Base-by-base conservation (phyloP, 2,329 filamentous ascomycete species). In the Sporothrix protearum region DNA sequence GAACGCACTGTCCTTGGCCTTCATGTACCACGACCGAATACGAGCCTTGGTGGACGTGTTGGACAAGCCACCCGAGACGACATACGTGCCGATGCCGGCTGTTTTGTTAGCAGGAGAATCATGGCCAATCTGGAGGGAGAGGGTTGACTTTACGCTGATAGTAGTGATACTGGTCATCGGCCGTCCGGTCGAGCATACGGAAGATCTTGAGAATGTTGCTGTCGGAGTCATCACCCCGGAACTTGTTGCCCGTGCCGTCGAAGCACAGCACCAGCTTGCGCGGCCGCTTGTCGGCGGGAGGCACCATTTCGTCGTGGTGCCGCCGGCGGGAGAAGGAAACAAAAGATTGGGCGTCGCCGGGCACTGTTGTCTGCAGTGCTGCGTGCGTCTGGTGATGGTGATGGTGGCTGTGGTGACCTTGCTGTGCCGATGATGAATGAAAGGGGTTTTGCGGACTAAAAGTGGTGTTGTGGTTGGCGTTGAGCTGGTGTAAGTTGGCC, bases 1-100 rank as follows among this genome's bases (percentile, higher is more conserved):
- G 73, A 96, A 80, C 10, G 92, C 92, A 2, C 91, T 92, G 79
- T 96, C 92, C 75, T 93, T 93, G 73, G 91, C 89, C 76, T 92
- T 92, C 57, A 85, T 81, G 76, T 90, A 91, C 87, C 89, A 92
- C 9, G 88, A 90, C 73, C 85, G 86, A 71, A 92, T 76, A 16
- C 88, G 85, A 7, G 88, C 86, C 28, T 84, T 78, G 0, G 83
- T 76, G 12, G 87, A 84, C 0, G 86, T 90, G 75, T 88, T 86
- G 0, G 85, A 86, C 57, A 91, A 81, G 9, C 85, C 87, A 12
- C 82, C 85, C 0, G 88, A 88, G 1, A 89, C 84, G 39, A 92
- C 85, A 76, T 93, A 93, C 0, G 91, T 93, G 16, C 91, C 91
- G 74, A 93, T 93, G 9, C 91, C 90, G 14, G 88, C 85, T 87